Conservation (phyloP, 2,329 filamentous ascomycete genomes). For the Trematosphaeria pertusa region DNA sequence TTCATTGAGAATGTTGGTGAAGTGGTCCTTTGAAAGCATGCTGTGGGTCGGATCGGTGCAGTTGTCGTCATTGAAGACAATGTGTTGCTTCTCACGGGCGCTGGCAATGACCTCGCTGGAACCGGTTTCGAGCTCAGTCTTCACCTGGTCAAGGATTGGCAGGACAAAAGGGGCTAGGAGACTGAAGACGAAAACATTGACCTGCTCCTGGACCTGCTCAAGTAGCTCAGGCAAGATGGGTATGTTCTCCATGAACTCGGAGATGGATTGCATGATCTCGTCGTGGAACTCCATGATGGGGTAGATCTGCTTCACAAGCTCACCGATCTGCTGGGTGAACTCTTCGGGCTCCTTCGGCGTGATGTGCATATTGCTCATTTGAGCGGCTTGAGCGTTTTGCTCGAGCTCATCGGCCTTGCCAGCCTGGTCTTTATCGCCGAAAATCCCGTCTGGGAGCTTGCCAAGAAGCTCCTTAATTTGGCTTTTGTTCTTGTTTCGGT, state of each 20-base stretch:
- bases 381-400: slow-evolving; percentile 73
- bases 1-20: slow-evolving; percentile 88
- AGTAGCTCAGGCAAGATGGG: slow-evolving; percentile 84
- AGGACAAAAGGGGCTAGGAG: slow-evolving; percentile 87
- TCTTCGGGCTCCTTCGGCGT: slow-evolving; percentile 83
- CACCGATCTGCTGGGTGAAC: slow-evolving; percentile 77
- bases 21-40: slow-evolving; percentile 96
- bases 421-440: slow-evolving; percentile 77
- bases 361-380: slow-evolving; percentile 76
- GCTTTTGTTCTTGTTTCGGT: slow-evolving; percentile 72
- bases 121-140: slow-evolving; percentile 83
- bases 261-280: slow-evolving; percentile 80
- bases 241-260: slow-evolving; percentile 80
- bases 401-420: slow-evolving; percentile 81
- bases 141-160: slow-evolving; percentile 85
- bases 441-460: slow-evolving; percentile 81
- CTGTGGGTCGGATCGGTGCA: slow-evolving; percentile 88
- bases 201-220: slow-evolving; percentile 84
- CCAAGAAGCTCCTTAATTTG: slow-evolving; percentile 79
- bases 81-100: slow-evolving; percentile 81
- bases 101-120: slow-evolving; percentile 87
- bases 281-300: slow-evolving; percentile 93
- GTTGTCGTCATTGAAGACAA: slow-evolving; percentile 82
- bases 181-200: slow-evolving; percentile 90
- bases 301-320: slow-evolving; percentile 80